Evolutionary conservation across 495 filamentous ascomycete genomes (phyloP).

Genomic region (Penicilliopsis zonata): DNA sequence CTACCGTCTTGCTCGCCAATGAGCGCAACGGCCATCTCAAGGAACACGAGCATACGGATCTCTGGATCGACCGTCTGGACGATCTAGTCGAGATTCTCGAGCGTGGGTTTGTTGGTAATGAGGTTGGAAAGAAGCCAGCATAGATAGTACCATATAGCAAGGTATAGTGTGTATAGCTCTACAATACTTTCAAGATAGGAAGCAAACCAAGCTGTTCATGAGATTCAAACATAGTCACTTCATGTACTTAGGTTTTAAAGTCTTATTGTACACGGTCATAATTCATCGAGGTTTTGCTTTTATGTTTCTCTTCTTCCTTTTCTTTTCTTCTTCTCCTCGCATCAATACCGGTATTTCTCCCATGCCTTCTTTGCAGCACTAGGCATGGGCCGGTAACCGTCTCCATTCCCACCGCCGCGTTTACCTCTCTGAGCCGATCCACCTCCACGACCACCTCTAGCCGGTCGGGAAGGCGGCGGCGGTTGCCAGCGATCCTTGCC

Average conservation of each 20-base stretch:
- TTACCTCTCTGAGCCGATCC: slow-evolving; percentile 10
- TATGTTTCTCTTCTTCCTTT: too few relatives aligned
- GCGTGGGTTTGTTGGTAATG: slow-evolving; percentile 40
- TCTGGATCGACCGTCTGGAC: slow-evolving; percentile 52
- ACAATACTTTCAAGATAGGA: too few relatives aligned
- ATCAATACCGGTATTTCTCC: slow-evolving; percentile 18
- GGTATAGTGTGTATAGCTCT: too few relatives aligned
- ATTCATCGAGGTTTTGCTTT: too few relatives aligned
- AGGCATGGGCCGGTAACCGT: slow-evolving; percentile 22
- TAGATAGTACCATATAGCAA: too few relatives aligned
- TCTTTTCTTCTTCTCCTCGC: too few relatives aligned
- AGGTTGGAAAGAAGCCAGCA: slow-evolving; percentile 10
- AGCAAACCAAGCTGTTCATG: too few relatives aligned
- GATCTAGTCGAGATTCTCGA: slow-evolving; percentile 63
- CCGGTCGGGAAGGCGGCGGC: slow-evolving; percentile 1
- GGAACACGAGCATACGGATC: slow-evolving; percentile 67
- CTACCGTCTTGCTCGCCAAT: slow-evolving; percentile 79
- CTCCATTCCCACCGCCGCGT: slow-evolving; percentile 8
- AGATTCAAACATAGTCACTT: too few relatives aligned
- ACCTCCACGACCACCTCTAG: slow-evolving; percentile 4
- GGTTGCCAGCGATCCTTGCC: slow-evolving; percentile 15
- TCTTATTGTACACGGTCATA: too few relatives aligned
- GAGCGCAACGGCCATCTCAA: slow-evolving; percentile 63
- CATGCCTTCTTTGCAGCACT: slow-evolving; percentile 23
- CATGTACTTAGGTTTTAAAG: too few relatives aligned